Conservation (phyloP, 2,329 filamentous ascomycete genomes). For the Pseudopithomyces maydicus region DNA sequence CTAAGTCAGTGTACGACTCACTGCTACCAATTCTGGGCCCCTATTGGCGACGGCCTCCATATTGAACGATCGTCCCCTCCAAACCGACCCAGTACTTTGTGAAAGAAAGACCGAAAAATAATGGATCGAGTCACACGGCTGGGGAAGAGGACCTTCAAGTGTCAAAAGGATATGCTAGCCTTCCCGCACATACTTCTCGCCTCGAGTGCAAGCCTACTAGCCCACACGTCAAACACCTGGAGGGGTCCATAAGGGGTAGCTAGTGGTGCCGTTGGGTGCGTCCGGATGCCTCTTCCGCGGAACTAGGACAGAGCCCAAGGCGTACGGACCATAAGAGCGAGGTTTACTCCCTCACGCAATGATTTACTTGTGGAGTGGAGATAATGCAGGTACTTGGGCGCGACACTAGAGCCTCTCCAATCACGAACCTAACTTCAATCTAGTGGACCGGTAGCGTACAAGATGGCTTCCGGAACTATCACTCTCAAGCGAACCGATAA, state of each 20-base stretch:
- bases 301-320: not conserved
- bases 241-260: not conserved
- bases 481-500: no score
- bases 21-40: conserved; percentile 37
- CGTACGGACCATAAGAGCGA: not conserved
- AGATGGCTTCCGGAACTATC: not conserved
- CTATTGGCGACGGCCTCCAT: conserved; percentile 32
- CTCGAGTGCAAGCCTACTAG: not conserved
- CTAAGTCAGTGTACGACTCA: conserved; percentile 23
- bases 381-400: not conserved
- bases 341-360: not conserved
- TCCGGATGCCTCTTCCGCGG: not conserved
- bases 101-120: not conserved
- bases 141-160: conserved; percentile 1
- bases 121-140: not conserved
- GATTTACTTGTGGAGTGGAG: not conserved
- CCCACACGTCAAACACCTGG: not conserved
- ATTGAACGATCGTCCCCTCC: conserved; percentile 2
- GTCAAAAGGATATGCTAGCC: not conserved
- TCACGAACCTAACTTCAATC: no score
- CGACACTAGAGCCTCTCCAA: not conserved
- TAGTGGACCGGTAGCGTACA: not conserved
- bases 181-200: not conserved
- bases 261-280: not conserved
- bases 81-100: not conserved